These are phyloP conservation scores for Pichia norvegensis DNA, from an alignment of 1,139 yeast species.

Conservation along the genomic window DNA sequence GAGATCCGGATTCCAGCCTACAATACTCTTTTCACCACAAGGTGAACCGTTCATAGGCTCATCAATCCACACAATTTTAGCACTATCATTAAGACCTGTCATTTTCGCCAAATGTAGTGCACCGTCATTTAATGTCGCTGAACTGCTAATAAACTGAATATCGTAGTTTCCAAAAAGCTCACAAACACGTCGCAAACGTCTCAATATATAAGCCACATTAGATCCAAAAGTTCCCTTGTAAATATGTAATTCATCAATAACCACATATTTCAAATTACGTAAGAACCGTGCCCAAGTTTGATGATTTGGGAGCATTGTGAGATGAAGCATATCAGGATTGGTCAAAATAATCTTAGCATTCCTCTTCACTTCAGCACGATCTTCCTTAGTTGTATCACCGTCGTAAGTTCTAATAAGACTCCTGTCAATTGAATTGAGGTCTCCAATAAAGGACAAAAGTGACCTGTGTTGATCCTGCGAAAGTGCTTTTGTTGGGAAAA, in stretches of 20 bases:
- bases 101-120: constrained; percentile 58
- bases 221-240: constrained; percentile 90
- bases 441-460: constrained; percentile 48
- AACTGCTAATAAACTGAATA: constrained; percentile 72
- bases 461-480: constrained; percentile 94
- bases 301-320: constrained; percentile 71
- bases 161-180: constrained; percentile 42
- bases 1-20: constrained; percentile 77
- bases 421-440: constrained; percentile 27
- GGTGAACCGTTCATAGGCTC: constrained; percentile 75
- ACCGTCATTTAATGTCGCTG: constrained; percentile 84
- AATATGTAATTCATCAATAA: constrained; percentile 84
- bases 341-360: constrained; percentile 78
- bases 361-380: constrained; percentile 46
- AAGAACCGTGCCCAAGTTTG: constrained; percentile 68
- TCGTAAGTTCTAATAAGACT: constrained; percentile 70
- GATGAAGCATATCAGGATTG: constrained; percentile 90
- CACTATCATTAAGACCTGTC: constrained; percentile 50
- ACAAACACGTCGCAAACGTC: constrained; percentile 63
- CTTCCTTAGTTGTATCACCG: constrained; percentile 72
- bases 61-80: constrained; percentile 57
- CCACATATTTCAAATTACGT: constrained; percentile 56
- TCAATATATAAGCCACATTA: constrained; percentile 78
- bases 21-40: constrained; percentile 60
- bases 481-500: constrained; percentile 93